These are phyloP conservation scores for Macrotyloma uniflorum DNA, from an alignment of 306 rosid species.

Conservation along the genomic window DNA sequence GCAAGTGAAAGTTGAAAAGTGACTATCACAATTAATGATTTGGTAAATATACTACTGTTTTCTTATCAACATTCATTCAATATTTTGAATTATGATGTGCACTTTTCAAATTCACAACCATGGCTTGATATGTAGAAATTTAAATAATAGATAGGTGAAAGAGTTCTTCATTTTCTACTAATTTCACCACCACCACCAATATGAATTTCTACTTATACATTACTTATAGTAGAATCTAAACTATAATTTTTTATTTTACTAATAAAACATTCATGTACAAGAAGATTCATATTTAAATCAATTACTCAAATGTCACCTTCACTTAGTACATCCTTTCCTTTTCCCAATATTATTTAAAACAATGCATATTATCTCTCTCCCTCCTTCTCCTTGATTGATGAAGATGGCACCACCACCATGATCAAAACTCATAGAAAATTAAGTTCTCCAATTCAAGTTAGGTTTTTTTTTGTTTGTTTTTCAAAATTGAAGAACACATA, in stretches of 20 bases:
- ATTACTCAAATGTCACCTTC: not conserved
- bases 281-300: not conserved
- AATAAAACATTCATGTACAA: not conserved
- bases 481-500: slow-evolving; percentile 31
- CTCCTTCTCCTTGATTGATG: no score
- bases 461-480: not conserved
- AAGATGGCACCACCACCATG: no score
- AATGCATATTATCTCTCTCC: no score
- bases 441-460: not conserved
- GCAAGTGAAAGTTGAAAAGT: slow-evolving; percentile 3
- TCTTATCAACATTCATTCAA: not conserved
- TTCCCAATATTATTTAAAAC: not conserved
- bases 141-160: not conserved
- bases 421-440: not conserved
- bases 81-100: not conserved
- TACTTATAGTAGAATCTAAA: no score
- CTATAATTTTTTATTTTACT: not conserved
- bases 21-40: slow-evolving; percentile 2
- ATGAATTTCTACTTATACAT: no score
- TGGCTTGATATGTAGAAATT: not conserved
- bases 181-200: no score
- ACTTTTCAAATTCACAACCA: not conserved
- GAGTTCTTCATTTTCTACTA: not conserved
- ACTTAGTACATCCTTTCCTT: not conserved
- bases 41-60: not conserved